phyloP scores from a whole-genome alignment of 768 basidiomycete species.

The Rubroboletus satanas region DNA sequence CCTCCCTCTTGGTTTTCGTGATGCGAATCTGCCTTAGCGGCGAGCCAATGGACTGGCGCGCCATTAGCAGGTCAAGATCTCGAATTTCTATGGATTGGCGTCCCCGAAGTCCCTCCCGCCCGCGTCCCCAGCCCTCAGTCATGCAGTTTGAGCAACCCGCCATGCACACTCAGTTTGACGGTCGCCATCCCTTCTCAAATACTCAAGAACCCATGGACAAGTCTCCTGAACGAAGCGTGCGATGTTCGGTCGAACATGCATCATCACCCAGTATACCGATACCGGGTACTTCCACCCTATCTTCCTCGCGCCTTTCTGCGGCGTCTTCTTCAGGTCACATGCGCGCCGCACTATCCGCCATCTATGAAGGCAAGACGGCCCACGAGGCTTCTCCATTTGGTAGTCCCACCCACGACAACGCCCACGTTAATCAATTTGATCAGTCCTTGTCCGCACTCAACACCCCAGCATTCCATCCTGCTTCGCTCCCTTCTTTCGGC shows the following conservation, averaged over 20 bases:
- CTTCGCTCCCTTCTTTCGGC: slow-evolving; percentile 72
- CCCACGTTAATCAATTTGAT: slow-evolving; percentile 34
- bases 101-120: slow-evolving; percentile 71
- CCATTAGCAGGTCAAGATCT: slow-evolving; percentile 86
- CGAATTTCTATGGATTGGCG: slow-evolving; percentile 92
- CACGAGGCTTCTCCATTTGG: slow-evolving; percentile 37
- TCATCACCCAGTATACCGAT: slow-evolving; percentile 34
- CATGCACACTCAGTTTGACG: slow-evolving; percentile 37
- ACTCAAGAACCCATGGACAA: slow-evolving; percentile 24
- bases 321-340: slow-evolving; percentile 37
- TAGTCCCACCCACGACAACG: slow-evolving; percentile 29
- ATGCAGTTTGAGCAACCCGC: slow-evolving; percentile 45
- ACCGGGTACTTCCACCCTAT: slow-evolving; percentile 42
- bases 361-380: slow-evolving; percentile 44
- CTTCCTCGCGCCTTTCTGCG: slow-evolving; percentile 46
- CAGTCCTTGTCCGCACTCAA: slow-evolving; percentile 40
- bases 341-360: slow-evolving; percentile 43
- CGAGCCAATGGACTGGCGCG: slow-evolving; percentile 88
- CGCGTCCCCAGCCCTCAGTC: slow-evolving; percentile 61
- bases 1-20: slow-evolving; percentile 20
- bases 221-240: slow-evolving; percentile 26
- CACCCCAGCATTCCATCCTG: slow-evolving; percentile 55
- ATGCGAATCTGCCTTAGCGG: slow-evolving; percentile 34
- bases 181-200: slow-evolving; percentile 44
- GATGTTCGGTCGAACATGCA: slow-evolving; percentile 19